A percentile compares a stretch with the other conserved stretches of the same genome.
phyloP scores from a whole-genome alignment of 129 eudicot species.

The sunflower (Helianthus annuus) region HanXRQr2.0-SUNRISE NC_035442.2:21860117-21860616 shows the following conservation, averaged over 20 bases:
- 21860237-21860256: constrained; percentile 57
- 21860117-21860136: constrained; percentile 46
- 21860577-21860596: too few species aligned
- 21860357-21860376: constrained; percentile 52
- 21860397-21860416: constrained; percentile 38
- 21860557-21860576: too few species aligned
- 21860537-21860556: too few species aligned
- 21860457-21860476: not conserved
- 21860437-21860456: constrained; percentile 53
- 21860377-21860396: constrained; percentile 37
- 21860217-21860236: constrained; percentile 59
- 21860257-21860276: constrained; percentile 61
- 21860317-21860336: constrained; percentile 63
- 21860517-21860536: too few species aligned
- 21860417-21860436: constrained; percentile 53
- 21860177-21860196: not conserved
- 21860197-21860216: constrained; percentile 47
- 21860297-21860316: constrained; percentile 56
- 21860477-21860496: not conserved
- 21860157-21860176: not conserved
- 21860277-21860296: constrained; percentile 61
- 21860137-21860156: not conserved
- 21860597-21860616: too few species aligned
- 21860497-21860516: not conserved
- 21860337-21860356: constrained; percentile 43